Percentiles rank a stretch among this genome's conserved stretches.
Conservation (phyloP, 2,329 filamentous ascomycete genomes). For the Neoascochyta sp. region DNA sequence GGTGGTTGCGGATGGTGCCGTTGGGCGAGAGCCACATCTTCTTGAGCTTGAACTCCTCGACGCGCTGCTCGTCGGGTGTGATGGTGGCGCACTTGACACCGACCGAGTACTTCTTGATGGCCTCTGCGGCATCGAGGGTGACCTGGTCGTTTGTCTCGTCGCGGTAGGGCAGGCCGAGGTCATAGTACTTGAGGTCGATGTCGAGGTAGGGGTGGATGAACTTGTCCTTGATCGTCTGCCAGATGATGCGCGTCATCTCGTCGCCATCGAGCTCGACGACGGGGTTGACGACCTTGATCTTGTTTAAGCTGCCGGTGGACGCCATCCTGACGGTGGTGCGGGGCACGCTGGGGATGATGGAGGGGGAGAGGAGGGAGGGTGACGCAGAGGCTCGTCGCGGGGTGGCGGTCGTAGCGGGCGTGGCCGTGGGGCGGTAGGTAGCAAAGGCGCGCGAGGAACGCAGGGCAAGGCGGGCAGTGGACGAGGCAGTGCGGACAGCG, state of each 20-base stretch:
- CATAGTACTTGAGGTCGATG: slow-evolving; percentile 97
- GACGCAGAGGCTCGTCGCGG: slow-evolving; percentile 13
- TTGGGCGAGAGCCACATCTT: slow-evolving; percentile 99
- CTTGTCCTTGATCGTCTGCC: slow-evolving; percentile 98
- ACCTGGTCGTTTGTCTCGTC: slow-evolving; percentile 96
- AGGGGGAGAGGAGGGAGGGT: slow-evolving; percentile 6
- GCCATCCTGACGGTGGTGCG: slow-evolving; percentile 28
- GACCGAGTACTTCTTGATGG: slow-evolving; percentile 98
- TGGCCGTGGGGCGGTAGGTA: slow-evolving; percentile 20
- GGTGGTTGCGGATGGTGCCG: slow-evolving; percentile 70
- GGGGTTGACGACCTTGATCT: slow-evolving; percentile 99
- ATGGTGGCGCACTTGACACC: slow-evolving; percentile 99
- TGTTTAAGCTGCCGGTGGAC: slow-evolving; percentile 74
- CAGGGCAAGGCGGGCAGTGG: slow-evolving; percentile 16
- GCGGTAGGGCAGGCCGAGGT: slow-evolving; percentile 87
- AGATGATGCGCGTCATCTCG: slow-evolving; percentile 98
- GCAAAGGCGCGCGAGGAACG: slow-evolving; percentile 27
- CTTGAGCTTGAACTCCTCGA: slow-evolving; percentile 98
- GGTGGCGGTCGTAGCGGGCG: slow-evolving; percentile 19
- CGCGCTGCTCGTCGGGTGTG: slow-evolving; percentile 92
- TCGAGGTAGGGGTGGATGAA: slow-evolving; percentile 96
- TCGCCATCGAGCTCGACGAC: slow-evolving; percentile 95
- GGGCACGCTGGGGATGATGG: slow-evolving; percentile 6
- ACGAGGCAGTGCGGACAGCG: slow-evolving; percentile 22
- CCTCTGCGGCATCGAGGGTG: slow-evolving; percentile 89